Evolutionary conservation across 73 alveolate genomes (phyloP).

Genomic region (Paramecium bursaria): DNA sequence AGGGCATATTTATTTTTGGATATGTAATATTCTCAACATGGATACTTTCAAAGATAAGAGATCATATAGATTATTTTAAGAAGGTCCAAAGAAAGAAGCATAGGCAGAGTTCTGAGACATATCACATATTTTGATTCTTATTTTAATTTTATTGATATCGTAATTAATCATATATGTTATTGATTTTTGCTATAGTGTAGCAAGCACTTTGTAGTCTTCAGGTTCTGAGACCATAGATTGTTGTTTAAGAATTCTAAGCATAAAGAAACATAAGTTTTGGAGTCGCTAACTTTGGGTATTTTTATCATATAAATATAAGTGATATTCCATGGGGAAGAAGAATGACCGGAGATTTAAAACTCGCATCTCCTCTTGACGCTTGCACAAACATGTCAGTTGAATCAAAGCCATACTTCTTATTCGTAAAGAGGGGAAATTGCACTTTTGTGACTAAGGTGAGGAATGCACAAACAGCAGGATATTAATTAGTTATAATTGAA

Average conservation of each 20-base stretch:
- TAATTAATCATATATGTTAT: no score
- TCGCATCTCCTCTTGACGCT: not conserved
- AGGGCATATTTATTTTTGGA: no score
- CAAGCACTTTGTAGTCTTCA: no score
- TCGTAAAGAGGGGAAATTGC: conserved; percentile 78
- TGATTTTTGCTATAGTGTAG: no score
- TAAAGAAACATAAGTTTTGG: not conserved
- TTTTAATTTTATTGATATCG: no score
- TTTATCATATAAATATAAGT: not conserved
- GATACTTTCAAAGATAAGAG: no score
- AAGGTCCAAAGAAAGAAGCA: no score
- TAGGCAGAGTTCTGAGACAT: no score
- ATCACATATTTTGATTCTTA: no score
- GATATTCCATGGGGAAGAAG: conserved; percentile 56
- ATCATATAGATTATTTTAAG: no score
- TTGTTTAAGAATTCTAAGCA: not conserved
- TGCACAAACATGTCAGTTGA: not conserved
- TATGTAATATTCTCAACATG: no score
- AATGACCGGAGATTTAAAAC: conserved; percentile 2
- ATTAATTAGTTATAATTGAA: conserved; percentile 71
- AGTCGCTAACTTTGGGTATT: conserved; percentile 45
- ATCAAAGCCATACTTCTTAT: conserved; percentile 25
- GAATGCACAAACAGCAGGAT: conserved; percentile 76
- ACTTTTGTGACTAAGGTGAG: conserved; percentile 78
- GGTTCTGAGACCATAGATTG: no score